Evolutionary conservation across 2,329 filamentous ascomycete species (phyloP), one percentile per base, ranked within the genome.

Genomic region (Neofusicoccum sp.): DNA sequence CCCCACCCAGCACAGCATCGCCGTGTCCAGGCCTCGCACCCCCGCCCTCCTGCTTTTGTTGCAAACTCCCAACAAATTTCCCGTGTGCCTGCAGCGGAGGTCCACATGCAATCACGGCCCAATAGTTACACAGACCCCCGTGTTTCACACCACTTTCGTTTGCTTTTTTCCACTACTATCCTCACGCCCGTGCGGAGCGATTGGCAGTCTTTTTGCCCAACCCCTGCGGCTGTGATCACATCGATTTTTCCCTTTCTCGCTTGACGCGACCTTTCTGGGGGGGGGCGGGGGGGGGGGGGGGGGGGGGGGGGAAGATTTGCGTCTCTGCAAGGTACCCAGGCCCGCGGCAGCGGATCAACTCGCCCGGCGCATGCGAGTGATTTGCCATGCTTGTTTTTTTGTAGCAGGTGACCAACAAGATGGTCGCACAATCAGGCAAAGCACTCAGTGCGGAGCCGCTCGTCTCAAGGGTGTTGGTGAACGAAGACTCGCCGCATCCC

Each of bases 171-270:
- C 41, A 26, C n/a, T 24, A n/a, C 33, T 20, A 26, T 20, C 31
- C 47, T 12, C 26, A 20, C n/a, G n/a, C 2, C 33, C 36, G 14
- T 51, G 31, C 8, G n/a, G n/a, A 41, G 43, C 38, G n/a, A 8
- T 14, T 43, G 14, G 36, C 16, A 20, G 28, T 20, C 38, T 31
- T 38, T 43, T 43, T 5, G 28, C 14, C 28, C 26, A 38, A 26
- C 26, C 9, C 38, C 41, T 56, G 51, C 51, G 36, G 51, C 51
- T 43, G 36, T 56, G 26, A 28, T 56, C 51, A 43, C 51, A 12
- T 31, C 28, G 11, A 31, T 8, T 31, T 6, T 9, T 7, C 34
- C 49, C 26, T 33, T 43, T 33, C 33, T 14, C 14, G 28, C 11
- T 26, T 43, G 28, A 43, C 33, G n/a, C 49, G 12, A 8, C 49